Conservation (phyloP, 257 asterid genomes). For the Plantago elongata region DNA sequence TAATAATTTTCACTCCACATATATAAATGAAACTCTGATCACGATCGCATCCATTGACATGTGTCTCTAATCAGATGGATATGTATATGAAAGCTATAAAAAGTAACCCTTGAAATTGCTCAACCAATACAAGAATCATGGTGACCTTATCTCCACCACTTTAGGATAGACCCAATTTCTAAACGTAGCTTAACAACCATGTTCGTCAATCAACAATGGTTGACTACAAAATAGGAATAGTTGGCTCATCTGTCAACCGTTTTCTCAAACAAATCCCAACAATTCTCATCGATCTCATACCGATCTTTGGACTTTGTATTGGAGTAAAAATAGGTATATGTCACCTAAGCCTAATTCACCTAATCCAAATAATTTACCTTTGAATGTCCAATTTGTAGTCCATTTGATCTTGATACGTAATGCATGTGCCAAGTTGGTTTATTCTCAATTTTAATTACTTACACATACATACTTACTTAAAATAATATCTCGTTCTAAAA, state of each 20-base stretch:
- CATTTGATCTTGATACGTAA: too few relatives aligned
- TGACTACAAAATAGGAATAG: conserved; percentile 1
- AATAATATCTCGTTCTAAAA: too few relatives aligned
- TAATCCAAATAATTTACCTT: too few relatives aligned
- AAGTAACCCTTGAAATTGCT: not conserved
- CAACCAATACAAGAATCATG: not conserved
- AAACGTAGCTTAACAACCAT: conserved; percentile 11
- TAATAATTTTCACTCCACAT: too few relatives aligned
- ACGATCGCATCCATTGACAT: not conserved
- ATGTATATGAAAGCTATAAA: not conserved
- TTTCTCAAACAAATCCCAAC: not conserved
- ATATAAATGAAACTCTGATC: too few relatives aligned
- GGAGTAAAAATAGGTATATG: too few relatives aligned
- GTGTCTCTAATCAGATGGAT: not conserved
- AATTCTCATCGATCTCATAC: not conserved
- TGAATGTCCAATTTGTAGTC: too few relatives aligned
- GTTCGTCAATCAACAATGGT: not conserved
- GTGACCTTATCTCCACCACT: not conserved
- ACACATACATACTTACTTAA: too few relatives aligned
- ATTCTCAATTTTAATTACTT: too few relatives aligned
- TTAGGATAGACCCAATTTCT: not conserved
- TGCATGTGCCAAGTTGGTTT: too few relatives aligned
- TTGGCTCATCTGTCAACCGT: not conserved
- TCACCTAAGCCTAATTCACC: too few relatives aligned
- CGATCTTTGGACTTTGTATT: too few relatives aligned